phyloP scores from a whole-genome alignment of 495 filamentous ascomycete genomes.

The Glonium stellatum region DNA sequence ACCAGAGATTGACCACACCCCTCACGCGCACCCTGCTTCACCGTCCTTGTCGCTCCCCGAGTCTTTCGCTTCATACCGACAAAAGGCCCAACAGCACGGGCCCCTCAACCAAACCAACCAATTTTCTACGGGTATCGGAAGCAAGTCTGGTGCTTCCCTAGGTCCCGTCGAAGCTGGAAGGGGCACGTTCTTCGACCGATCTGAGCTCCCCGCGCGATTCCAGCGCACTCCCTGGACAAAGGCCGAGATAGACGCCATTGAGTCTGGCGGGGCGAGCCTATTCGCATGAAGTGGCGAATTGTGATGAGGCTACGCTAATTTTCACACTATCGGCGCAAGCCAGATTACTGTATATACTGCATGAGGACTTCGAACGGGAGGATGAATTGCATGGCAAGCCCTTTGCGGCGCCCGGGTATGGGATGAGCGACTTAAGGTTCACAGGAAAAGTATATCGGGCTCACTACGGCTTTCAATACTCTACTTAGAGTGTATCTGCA shows the following conservation, averaged over 20 bases:
- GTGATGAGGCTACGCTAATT: not conserved
- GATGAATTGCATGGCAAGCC: not conserved
- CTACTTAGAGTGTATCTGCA: not conserved
- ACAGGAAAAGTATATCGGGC: not conserved
- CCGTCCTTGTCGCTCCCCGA: constrained; percentile 55
- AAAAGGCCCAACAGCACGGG: constrained; percentile 88
- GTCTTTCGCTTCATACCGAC: constrained; percentile 85
- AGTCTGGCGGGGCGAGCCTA: constrained; percentile 79
- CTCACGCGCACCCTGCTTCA: constrained; percentile 58
- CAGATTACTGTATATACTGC: not conserved
- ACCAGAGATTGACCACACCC: constrained; percentile 64
- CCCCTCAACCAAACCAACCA: constrained; percentile 58
- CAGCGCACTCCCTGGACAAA: constrained; percentile 61
- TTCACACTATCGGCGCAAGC: not conserved
- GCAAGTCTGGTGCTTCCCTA: constrained; percentile 56
- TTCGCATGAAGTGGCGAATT: constrained; percentile 38
- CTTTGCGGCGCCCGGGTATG: not conserved
- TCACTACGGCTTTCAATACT: not conserved
- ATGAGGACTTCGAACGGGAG: not conserved
- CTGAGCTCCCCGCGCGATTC: constrained; percentile 78
- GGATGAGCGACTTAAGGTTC: not conserved
- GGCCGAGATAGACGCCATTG: constrained; percentile 90
- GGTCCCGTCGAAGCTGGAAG: constrained; percentile 61
- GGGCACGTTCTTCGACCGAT: constrained; percentile 82
- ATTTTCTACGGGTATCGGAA: constrained; percentile 50